A percentile compares a stretch with the other conserved stretches of the same genome.
Conservation (phyloP, 441 rosid genomes). For the Bruguiera hainesii region DNA sequence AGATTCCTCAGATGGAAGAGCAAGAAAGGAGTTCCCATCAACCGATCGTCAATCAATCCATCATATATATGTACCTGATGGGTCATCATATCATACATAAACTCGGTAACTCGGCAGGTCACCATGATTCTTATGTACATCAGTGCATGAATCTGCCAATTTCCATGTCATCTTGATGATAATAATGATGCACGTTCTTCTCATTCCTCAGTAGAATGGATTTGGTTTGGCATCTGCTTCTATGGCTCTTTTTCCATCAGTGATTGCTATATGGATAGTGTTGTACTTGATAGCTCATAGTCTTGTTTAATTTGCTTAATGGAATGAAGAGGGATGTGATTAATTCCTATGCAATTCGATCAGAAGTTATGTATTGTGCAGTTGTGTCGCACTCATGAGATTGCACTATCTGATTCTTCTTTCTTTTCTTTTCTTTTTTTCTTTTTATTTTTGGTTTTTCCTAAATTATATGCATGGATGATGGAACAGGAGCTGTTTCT, state of each 20-base stretch:
- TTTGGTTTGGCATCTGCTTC: neutral
- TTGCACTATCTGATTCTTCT: neutral
- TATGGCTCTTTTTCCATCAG: neutral
- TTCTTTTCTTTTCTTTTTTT: neutral
- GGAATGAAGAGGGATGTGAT: too few species aligned
- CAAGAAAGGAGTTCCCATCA: neutral
- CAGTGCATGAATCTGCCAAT: neutral
- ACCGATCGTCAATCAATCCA: neutral
- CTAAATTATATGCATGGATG: neutral
- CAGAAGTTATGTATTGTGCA: neutral
- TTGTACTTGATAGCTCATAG: neutral
- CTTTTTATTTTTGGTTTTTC: neutral
- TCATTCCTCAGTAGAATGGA: neutral
- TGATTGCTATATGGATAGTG: neutral
- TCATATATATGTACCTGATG: neutral
- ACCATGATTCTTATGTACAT: neutral
- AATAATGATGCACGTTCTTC: neutral
- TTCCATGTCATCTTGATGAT: neutral
- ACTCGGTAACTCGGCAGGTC: neutral
- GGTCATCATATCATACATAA: too few species aligned
- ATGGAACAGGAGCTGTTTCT: neutral
- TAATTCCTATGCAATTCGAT: too few species aligned
- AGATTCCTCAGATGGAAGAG: neutral
- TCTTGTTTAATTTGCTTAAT: neutral
- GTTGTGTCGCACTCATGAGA: neutral